Evolutionary conservation across 2,329 filamentous ascomycete genomes (phyloP).

Genomic region (Fusarium redolens): DNA sequence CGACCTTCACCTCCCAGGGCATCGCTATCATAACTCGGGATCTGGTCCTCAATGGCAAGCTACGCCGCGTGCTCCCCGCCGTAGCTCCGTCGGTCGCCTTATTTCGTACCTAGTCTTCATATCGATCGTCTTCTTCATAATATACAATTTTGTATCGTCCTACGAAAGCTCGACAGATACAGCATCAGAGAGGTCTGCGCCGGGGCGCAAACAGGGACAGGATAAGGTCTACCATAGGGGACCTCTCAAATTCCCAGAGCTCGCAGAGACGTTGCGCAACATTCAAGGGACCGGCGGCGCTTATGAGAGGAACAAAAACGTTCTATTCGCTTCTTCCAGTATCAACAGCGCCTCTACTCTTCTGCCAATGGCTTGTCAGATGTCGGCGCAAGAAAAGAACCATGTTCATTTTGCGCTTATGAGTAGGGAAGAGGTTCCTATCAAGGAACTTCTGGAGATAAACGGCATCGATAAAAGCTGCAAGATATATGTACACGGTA

Average conservation of each 20-base stretch:
- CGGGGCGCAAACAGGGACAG: constrained; percentile 25
- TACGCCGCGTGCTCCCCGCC: constrained; percentile 56
- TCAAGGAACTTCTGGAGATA: constrained; percentile 76
- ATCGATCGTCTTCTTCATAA: constrained; percentile 64
- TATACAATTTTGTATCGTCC: constrained; percentile 40
- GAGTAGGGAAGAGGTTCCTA: constrained; percentile 75
- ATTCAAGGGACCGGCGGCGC: constrained; percentile 66
- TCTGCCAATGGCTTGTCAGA: constrained; percentile 86
- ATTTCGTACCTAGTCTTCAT: constrained; percentile 66
- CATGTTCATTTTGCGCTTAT: constrained; percentile 86
- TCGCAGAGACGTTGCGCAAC: constrained; percentile 72
- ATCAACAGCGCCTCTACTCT: constrained; percentile 78
- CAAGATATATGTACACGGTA: constrained; percentile 70
- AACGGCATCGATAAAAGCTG: constrained; percentile 84
- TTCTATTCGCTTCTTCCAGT: constrained; percentile 83
- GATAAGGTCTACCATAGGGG: constrained; percentile 70
- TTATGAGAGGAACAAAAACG: constrained; percentile 69
- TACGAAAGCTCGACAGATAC: constrained; percentile 46
- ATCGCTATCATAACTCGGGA: constrained; percentile 44
- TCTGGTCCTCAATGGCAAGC: constrained; percentile 54
- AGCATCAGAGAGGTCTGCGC: constrained; percentile 10
- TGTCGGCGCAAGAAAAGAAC: constrained; percentile 76
- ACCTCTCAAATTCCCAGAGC: constrained; percentile 73
- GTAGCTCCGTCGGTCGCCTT: constrained; percentile 66
- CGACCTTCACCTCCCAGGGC: constrained; percentile 54